Evolutionary conservation across 495 filamentous ascomycete genomes (phyloP), one percentile per base, ranked within the genome.

Genomic region (Chaetomidium leptoderma): DNA sequence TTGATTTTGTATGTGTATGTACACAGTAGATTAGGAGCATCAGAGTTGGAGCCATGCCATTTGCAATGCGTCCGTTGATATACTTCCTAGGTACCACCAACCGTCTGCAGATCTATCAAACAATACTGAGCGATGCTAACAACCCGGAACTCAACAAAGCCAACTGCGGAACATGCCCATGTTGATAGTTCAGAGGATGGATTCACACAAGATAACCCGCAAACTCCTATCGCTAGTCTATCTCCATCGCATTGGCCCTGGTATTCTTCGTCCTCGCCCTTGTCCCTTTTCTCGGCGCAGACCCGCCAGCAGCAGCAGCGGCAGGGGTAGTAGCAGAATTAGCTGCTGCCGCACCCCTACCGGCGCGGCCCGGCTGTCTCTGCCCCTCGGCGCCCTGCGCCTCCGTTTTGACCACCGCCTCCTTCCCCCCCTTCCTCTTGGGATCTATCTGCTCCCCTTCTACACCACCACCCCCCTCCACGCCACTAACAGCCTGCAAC

Each of bases 401-500:
- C 30, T 50, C 40, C 36, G 17, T 16, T 21, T 54, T 37, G 30
- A 44, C 46, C 17, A 55, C 56, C 3, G 43, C 19, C 19, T 55
- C 65, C 60, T 66, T 64, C 11, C 50, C 63, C 60, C 58, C 64
- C 32, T 65, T 59, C 47, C 30, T 58, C 16, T 59, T 61, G 4
- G 19, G n/a, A 19, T 55, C 52, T 33, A 9, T 33, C 35, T 24
- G 11, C 45, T 40, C 21, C 27, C 2, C 16, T 3, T 57, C 45
- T 19, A 3, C 14, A 4, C 2, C 37, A 13, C 10, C 33, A 8
- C 4, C 52, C 4, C 9, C 24, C 40, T 48, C 63, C 40, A 73
- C 63, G 6, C 72, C 70, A 46, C 69, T 72, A 19, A 77, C 63
- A 14, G 70, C 72, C 23, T 65, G 62, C 33, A 78, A 52, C 48